Conservation (phyloP, 2,329 filamentous ascomycete species). For the Claviceps sp. region DNA sequence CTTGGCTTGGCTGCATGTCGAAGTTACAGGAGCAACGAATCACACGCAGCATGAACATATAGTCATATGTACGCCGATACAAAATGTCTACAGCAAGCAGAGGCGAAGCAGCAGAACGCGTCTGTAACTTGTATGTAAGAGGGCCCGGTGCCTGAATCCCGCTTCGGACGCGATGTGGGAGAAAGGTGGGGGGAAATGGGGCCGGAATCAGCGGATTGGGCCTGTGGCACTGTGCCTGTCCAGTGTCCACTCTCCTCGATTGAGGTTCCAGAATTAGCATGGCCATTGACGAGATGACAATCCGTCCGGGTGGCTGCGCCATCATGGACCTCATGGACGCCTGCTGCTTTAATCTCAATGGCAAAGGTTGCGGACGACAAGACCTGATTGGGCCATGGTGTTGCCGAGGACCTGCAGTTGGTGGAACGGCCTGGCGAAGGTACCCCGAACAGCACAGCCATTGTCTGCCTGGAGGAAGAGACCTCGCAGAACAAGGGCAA, state of each 20-base stretch:
- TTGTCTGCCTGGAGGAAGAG: too few relatives aligned
- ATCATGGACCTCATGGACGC: slow-evolving; percentile 6
- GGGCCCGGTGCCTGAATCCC: not conserved
- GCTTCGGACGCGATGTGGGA: not conserved
- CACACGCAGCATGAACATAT: not conserved
- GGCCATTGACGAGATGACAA: not conserved
- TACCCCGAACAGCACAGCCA: too few relatives aligned
- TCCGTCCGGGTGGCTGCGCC: slow-evolving; percentile 19
- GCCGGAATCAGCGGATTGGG: slow-evolving; percentile 13
- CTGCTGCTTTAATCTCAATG: not conserved
- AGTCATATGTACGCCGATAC: not conserved
- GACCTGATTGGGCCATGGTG: not conserved
- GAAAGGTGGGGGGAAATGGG: slow-evolving; percentile 3
- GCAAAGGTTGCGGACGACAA: not conserved
- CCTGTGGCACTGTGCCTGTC: too few relatives aligned
- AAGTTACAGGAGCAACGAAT: not conserved
- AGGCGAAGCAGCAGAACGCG: not conserved
- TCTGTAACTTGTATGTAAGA: not conserved
- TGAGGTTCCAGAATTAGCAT: slow-evolving; percentile 22
- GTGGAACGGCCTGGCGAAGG: too few relatives aligned
- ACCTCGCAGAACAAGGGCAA: too few relatives aligned
- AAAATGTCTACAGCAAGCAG: not conserved
- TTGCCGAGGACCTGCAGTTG: not conserved
- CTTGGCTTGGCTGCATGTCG: not conserved
- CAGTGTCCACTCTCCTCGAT: not conserved